phyloP scores from a whole-genome alignment of 345 rosid genomes.

The Iberis pinnata region DNA sequence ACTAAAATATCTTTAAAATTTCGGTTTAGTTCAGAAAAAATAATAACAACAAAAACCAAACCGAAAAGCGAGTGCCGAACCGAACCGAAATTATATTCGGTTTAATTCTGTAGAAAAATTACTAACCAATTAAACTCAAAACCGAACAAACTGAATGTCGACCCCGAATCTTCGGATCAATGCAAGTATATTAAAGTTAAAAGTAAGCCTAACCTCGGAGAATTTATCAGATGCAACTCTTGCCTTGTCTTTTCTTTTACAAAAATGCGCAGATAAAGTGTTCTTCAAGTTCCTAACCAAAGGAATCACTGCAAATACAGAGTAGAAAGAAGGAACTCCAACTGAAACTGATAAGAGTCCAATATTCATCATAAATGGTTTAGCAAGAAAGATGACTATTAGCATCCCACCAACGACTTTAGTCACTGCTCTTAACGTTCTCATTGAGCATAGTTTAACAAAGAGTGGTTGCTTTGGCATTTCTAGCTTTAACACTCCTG shows the following conservation, averaged over 20 bases:
- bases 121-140: too few species aligned
- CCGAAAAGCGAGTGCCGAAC: too few species aligned
- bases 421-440: slow-evolving; percentile 24
- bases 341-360: slow-evolving; percentile 20
- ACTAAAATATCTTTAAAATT: too few species aligned
- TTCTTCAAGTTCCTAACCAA: slow-evolving; percentile 30
- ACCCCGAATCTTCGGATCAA: too few species aligned
- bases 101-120: too few species aligned
- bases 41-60: too few species aligned
- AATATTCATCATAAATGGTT: slow-evolving; percentile 29
- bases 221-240: slow-evolving; percentile 26
- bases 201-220: slow-evolving; percentile 22
- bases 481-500: slow-evolving; percentile 26
- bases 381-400: slow-evolving; percentile 29
- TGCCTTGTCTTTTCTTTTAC: slow-evolving; percentile 28
- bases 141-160: too few species aligned
- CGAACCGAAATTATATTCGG: too few species aligned
- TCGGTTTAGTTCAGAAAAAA: too few species aligned
- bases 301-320: slow-evolving; percentile 28
- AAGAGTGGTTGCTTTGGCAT: slow-evolving; percentile 25
- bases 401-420: slow-evolving; percentile 27
- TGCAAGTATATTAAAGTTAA: too few species aligned
- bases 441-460: slow-evolving; percentile 14
- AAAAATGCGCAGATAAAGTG: slow-evolving; percentile 28
- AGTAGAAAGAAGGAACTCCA: slow-evolving; percentile 33